These are phyloP conservation scores for Plasmodium cynomolgi DNA, from an alignment of 169 alveolate genomes.

Conservation along the genomic window DNA sequence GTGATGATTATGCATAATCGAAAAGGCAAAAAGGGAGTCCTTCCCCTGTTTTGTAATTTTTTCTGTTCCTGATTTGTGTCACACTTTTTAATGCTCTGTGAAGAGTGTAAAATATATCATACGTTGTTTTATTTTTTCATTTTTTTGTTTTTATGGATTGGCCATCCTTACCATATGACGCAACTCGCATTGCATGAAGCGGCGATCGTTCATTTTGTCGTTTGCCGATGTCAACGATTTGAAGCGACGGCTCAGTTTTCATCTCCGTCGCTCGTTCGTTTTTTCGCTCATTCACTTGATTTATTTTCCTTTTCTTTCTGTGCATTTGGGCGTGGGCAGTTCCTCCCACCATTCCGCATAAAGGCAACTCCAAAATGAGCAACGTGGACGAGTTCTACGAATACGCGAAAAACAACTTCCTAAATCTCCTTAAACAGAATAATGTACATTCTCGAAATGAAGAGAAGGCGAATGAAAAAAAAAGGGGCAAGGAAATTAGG, in stretches of 20 bases:
- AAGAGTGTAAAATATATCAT: background rate
- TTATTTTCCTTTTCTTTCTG: background rate
- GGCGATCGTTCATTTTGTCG: background rate
- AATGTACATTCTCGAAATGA: slow-evolving; percentile 19
- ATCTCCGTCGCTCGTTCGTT: background rate
- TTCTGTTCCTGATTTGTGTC: background rate
- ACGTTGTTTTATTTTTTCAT: background rate
- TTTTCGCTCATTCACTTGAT: background rate
- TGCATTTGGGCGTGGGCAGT: background rate
- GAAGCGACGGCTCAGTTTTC: too few species aligned
- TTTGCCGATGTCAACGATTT: background rate
- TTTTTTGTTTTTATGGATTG: background rate
- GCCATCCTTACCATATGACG: background rate
- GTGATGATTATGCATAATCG: background rate
- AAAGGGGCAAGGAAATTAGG: slow-evolving; percentile 3
- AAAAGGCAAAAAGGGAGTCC: background rate
- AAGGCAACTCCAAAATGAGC: slow-evolving; percentile 36
- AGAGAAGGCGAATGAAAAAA: background rate
- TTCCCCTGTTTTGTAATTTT: background rate
- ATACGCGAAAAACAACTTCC: slow-evolving; percentile 73
- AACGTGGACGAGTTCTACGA: slow-evolving; percentile 72
- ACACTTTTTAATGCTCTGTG: background rate
- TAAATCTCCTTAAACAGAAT: slow-evolving; percentile 57
- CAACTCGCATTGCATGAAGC: background rate
- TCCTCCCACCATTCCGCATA: background rate